Base-by-base conservation (phyloP, 208 protist species). In the Strigomonas culicis region DNA sequence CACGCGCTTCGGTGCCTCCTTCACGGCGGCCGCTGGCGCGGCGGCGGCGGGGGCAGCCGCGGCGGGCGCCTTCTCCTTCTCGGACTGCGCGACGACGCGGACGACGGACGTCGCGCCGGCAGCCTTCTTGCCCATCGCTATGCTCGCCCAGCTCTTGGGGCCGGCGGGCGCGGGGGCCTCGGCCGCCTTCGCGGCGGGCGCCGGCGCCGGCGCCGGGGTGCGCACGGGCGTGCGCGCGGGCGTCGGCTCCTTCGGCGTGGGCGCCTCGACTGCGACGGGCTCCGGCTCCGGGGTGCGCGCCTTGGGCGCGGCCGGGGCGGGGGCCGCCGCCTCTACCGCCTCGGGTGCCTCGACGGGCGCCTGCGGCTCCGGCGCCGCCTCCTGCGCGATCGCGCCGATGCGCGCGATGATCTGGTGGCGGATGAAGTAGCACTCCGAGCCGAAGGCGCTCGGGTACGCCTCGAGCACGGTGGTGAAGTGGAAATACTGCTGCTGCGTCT, bases 391-490 rank as follows among this genome's bases (percentile, higher is more conserved):
- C 4, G 70, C 79, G 24, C 86, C 89, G 41, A 85, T 80, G 74
- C 86, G 82, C 36, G 84, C 75, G 51, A 90, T 73, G 22, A 86
- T 73, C 76, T 92, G 86, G 74, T 91, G 75, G 36, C 89, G 89
- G 43, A 95, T 79, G 72, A 79, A 95, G 77, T 82, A 95, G 56
- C 70, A 63, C 74, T 86, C 71, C 47, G 68, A 57, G 62, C 53
- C 69, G 76, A 80, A 85, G 36, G 55, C 80, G 60, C 72, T 68
- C 41, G 50, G 62, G 77, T 81, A 86, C 30, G 75, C 70, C 79
- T 95, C 85, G 44, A 95, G 78, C 24, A 77, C 84, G 1, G 80
- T 86, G 47, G 68, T 75, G 66, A 92, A 80, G 53, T 93, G 84
- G 77, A 86, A 93, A 76, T 86, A 90, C 74, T 92, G 80, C 53